Percentiles rank a stretch among this genome's conserved stretches.
These are phyloP conservation scores for Taphrina confusa DNA, from an alignment of 1,139 yeast species.

Conservation along the genomic window DNA sequence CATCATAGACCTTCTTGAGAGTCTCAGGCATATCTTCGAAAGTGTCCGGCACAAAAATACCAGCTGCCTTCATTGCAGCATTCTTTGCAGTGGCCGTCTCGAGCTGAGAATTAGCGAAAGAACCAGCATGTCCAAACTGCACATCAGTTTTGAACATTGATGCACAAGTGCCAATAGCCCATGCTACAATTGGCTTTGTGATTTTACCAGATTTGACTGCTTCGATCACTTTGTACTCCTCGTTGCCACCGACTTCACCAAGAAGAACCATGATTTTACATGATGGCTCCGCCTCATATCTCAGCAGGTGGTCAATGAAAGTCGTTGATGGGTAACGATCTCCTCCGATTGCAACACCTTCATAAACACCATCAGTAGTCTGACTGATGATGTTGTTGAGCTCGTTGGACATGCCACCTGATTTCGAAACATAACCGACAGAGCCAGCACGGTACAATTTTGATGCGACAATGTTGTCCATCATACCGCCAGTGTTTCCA, in stretches of 20 bases:
- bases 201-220: constrained; percentile 52
- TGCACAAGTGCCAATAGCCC: constrained; percentile 56
- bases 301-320: constrained; percentile 53
- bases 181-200: constrained; percentile 54
- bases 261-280: constrained; percentile 52
- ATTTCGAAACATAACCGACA: constrained; percentile 54
- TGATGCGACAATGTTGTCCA: constrained; percentile 55
- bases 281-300: constrained; percentile 53
- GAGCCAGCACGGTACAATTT: constrained; percentile 55
- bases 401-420: constrained; percentile 56
- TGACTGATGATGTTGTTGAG: constrained; percentile 53
- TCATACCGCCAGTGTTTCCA: constrained; percentile 56
- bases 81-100: constrained; percentile 53
- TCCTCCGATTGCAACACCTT: constrained; percentile 55
- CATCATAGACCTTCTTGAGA: constrained; percentile 48
- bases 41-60: constrained; percentile 52
- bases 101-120: constrained; percentile 53
- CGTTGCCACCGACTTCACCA: constrained; percentile 55
- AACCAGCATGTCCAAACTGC: constrained; percentile 55
- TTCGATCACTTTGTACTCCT: constrained; percentile 54
- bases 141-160: constrained; percentile 55
- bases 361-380: constrained; percentile 54
- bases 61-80: constrained; percentile 53
- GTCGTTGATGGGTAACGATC: constrained; percentile 56
- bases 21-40: constrained; percentile 53